Conservation (phyloP, 345 rosid species). For the Syzygium aqueum region DNA sequence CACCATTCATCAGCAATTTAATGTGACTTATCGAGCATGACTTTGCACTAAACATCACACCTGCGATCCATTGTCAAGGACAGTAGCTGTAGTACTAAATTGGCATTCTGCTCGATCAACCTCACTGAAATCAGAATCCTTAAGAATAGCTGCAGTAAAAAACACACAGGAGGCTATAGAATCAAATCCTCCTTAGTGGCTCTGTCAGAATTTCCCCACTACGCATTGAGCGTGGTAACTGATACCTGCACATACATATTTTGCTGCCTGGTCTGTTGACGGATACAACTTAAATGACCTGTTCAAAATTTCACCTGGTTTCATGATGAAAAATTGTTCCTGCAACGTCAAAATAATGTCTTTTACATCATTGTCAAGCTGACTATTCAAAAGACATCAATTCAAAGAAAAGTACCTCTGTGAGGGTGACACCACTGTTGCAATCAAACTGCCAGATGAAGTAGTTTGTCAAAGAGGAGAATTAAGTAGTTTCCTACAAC, state of each 20-base stretch:
- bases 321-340: slow-evolving; percentile 92
- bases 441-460: slow-evolving; percentile 61
- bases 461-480: slow-evolving; percentile 1
- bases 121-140: slow-evolving; percentile 79
- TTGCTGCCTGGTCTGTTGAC: slow-evolving; percentile 79
- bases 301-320: slow-evolving; percentile 48
- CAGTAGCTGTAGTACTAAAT: slow-evolving; percentile 73
- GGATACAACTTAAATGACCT: slow-evolving; percentile 73
- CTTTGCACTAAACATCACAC: slow-evolving; percentile 15
- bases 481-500: background rate
- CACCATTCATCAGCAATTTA: background rate
- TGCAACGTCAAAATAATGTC: slow-evolving; percentile 13
- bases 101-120: slow-evolving; percentile 91
- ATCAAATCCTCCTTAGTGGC: background rate
- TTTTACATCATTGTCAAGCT: background rate
- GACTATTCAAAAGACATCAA: background rate
- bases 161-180: slow-evolving; percentile 1
- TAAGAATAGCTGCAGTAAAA: slow-evolving; percentile 57
- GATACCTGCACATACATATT: slow-evolving; percentile 58
- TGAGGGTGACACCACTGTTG: slow-evolving; percentile 60
- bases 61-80: slow-evolving; percentile 84
- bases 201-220: background rate
- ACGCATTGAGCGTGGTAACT: background rate
- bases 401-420: slow-evolving; percentile 42
- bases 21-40: background rate